phyloP scores from a whole-genome alignment of 2,329 filamentous ascomycete genomes.

The Elsinoe perseae region DNA sequence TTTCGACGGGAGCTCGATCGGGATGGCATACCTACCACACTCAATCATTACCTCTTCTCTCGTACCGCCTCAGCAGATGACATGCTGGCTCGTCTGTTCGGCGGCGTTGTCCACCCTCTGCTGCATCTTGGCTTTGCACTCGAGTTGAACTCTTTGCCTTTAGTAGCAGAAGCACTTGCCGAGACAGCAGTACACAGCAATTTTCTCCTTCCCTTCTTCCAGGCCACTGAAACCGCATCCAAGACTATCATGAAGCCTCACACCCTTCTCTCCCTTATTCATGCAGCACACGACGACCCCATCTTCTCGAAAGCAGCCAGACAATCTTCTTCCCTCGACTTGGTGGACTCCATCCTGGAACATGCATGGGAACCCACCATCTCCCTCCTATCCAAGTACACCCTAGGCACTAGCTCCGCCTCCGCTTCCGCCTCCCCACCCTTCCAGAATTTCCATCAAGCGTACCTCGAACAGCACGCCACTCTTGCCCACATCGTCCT shows the following conservation, averaged over 20 bases:
- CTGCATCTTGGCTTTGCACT: constrained; percentile 81
- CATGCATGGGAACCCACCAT: constrained; percentile 56
- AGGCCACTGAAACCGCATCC: constrained; percentile 43
- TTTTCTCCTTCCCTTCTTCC: constrained; percentile 49
- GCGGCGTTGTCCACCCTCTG: constrained; percentile 66
- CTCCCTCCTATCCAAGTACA: constrained; percentile 49
- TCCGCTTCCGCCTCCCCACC: constrained; percentile 37
- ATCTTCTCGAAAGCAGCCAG: constrained; percentile 49
- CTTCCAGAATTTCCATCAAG: constrained; percentile 5
- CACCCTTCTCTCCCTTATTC: constrained; percentile 52
- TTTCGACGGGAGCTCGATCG: constrained; percentile 65
- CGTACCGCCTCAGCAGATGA: constrained; percentile 58
- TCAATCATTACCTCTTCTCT: constrained; percentile 63
- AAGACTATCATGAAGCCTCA: constrained; percentile 23
- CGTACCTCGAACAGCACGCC: constrained; percentile 25
- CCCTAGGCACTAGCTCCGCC: constrained; percentile 44
- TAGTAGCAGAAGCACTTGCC: constrained; percentile 72
- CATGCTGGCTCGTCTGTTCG: constrained; percentile 61
- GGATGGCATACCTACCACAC: constrained; percentile 53
- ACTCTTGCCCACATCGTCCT: constrained; percentile 50
- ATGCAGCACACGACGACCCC: constrained; percentile 49
- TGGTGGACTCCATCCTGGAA: constrained; percentile 58
- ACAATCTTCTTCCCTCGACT: constrained; percentile 55
- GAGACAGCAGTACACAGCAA: constrained; percentile 63
- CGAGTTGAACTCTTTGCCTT: constrained; percentile 72